A percentile compares a stretch with the other conserved stretches of the same genome.
Evolutionary conservation across 768 basidiomycete genomes (phyloP).

Genomic region (Mycena rosella): DNA sequence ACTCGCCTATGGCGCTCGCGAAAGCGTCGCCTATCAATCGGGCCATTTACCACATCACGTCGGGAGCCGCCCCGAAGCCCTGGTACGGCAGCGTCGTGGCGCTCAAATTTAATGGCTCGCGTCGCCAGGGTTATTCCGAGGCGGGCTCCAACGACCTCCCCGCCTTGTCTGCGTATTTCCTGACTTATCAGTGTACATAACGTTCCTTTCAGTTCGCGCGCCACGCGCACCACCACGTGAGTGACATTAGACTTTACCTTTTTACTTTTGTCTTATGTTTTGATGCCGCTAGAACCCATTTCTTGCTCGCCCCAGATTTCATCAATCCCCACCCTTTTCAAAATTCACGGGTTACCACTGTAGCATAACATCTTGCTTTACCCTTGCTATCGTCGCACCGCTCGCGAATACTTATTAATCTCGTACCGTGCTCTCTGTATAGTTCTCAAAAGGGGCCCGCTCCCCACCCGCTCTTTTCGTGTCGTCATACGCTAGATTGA

Average conservation of each 20-base stretch:
- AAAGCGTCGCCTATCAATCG: conserved; percentile 78
- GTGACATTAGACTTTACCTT: conserved; percentile 4
- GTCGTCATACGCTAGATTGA: too few relatives aligned
- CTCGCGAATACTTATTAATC: conserved; percentile 6
- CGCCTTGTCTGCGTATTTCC: conserved; percentile 88
- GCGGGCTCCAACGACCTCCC: conserved; percentile 89
- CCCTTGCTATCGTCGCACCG: not conserved
- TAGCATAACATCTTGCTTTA: conserved; percentile 22
- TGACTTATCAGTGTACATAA: conserved; percentile 77
- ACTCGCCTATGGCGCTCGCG: conserved; percentile 74
- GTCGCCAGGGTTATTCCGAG: conserved; percentile 86
- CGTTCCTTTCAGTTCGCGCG: not conserved
- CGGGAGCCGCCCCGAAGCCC: conserved; percentile 80
- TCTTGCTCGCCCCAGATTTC: not conserved
- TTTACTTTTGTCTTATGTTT: conserved; percentile 19
- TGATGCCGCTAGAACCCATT: conserved; percentile 2
- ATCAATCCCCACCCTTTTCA: conserved; percentile 6
- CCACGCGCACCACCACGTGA: conserved; percentile 9
- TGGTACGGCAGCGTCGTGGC: conserved; percentile 89
- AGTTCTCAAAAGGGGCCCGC: not conserved
- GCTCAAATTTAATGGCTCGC: conserved; percentile 87
- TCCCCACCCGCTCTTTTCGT: not conserved
- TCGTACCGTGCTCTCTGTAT: not conserved
- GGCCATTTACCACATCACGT: conserved; percentile 86
- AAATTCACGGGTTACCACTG: not conserved